A percentile compares a stretch with the other conserved stretches of the same genome.
Evolutionary conservation across 73 alveolate genomes (phyloP).

Genomic region (Paramecium tetraurelia): DNA sequence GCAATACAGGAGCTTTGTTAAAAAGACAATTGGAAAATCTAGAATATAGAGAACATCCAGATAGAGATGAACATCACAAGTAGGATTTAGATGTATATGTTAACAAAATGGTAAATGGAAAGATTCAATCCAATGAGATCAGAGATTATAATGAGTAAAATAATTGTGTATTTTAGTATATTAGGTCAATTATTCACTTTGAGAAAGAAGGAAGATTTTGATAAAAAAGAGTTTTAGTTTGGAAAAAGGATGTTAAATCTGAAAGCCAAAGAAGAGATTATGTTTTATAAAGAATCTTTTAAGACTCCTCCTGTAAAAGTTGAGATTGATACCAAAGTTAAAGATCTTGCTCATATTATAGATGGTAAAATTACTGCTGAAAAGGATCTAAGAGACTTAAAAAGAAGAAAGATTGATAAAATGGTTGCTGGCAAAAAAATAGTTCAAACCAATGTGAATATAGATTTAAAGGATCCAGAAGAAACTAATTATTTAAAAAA

Average conservation of each 20-base stretch:
- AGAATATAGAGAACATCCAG: slow-evolving; percentile 42
- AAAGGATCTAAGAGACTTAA: not conserved
- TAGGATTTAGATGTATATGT: slow-evolving; percentile 50
- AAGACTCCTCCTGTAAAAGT: not conserved
- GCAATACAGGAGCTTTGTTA: not conserved
- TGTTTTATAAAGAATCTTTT: not conserved
- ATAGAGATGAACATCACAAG: slow-evolving; percentile 37
- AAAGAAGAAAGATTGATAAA: slow-evolving; percentile 43
- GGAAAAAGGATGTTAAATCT: slow-evolving; percentile 12
- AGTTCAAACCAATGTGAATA: not conserved
- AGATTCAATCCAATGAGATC: not conserved
- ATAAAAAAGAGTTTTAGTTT: slow-evolving; percentile 27
- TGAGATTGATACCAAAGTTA: slow-evolving; percentile 36
- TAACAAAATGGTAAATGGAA: not conserved
- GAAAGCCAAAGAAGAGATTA: slow-evolving; percentile 16
- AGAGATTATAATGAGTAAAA: not conserved
- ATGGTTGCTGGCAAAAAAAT: slow-evolving; percentile 51
- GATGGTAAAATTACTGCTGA: slow-evolving; percentile 9
- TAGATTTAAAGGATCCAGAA: slow-evolving; percentile 32
- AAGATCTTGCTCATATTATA: not conserved
- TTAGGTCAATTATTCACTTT: not conserved
- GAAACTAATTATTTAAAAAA: slow-evolving; percentile 43
- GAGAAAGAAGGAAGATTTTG: slow-evolving; percentile 30
- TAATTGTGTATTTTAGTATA: not conserved
- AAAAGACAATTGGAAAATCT: slow-evolving; percentile 8